phyloP scores from a whole-genome alignment of 768 basidiomycete genomes.

The Rhodotorula babjevae region DNA sequence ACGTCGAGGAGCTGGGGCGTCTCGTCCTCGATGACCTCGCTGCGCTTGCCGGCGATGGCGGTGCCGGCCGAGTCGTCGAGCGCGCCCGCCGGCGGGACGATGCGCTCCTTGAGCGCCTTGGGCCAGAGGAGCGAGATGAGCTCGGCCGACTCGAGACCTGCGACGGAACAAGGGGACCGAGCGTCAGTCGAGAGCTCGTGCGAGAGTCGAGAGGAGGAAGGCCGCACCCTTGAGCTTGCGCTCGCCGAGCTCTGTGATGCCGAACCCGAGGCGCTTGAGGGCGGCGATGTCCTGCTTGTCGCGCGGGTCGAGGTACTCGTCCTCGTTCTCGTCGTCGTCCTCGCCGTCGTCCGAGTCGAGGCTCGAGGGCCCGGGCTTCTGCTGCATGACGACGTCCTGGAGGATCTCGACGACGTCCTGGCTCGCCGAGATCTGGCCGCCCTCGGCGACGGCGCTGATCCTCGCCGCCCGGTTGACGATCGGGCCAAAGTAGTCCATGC shows the following conservation, averaged over 20 bases:
- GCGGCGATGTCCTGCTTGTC: constrained; percentile 59
- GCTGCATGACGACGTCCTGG: constrained; percentile 57
- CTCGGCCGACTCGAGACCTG: constrained; percentile 73
- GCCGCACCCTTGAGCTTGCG: constrained; percentile 74
- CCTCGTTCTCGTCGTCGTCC: constrained; percentile 40
- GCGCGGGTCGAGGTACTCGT: constrained; percentile 44
- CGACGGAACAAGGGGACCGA: background rate
- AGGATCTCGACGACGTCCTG: constrained; percentile 65
- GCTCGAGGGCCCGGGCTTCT: constrained; percentile 57
- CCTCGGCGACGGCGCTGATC: constrained; percentile 72
- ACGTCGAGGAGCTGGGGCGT: constrained; percentile 35
- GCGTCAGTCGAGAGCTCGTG: background rate
- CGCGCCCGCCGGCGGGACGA: constrained; percentile 9
- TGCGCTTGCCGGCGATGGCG: constrained; percentile 17
- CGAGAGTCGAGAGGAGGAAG: no score
- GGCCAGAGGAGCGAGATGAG: constrained; percentile 81
- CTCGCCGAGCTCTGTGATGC: constrained; percentile 74
- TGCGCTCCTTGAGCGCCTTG: constrained; percentile 61
- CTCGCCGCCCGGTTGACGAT: constrained; percentile 72
- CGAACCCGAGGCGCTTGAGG: constrained; percentile 65
- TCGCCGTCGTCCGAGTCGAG: constrained; percentile 49
- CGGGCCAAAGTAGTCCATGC: constrained; percentile 61
- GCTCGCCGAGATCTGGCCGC: constrained; percentile 83
- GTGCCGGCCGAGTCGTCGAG: constrained; percentile 1
- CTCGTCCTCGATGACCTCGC: constrained; percentile 32